These are phyloP conservation scores for Kandelia obovata DNA, from an alignment of 345 rosid species.

Conservation along the genomic window DNA sequence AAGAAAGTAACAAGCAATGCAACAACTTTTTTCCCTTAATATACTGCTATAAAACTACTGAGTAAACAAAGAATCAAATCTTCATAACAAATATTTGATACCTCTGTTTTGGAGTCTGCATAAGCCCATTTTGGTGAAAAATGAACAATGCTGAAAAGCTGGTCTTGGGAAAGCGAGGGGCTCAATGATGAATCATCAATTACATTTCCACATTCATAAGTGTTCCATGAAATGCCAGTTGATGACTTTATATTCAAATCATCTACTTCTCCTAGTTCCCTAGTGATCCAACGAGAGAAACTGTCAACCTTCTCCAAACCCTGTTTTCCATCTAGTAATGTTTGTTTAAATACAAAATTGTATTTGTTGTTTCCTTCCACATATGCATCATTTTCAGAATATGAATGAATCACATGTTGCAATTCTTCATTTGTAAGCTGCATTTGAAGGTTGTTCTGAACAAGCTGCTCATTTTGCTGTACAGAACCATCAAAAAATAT, in stretches of 20 bases:
- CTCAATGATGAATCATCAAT: conserved; percentile 47
- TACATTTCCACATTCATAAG: conserved; percentile 54
- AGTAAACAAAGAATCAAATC: background rate
- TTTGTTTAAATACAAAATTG: conserved; percentile 44
- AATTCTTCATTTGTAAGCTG: conserved; percentile 35
- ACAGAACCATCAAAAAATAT: conserved; percentile 31
- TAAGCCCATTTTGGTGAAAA: conserved; percentile 87
- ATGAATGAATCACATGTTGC: background rate
- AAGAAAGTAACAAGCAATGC: too few species aligned
- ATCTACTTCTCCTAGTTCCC: conserved; percentile 82
- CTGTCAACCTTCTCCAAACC: conserved; percentile 88
- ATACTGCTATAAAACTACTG: too few species aligned
- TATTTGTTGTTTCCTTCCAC: conserved; percentile 49
- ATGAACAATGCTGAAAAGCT: conserved; percentile 74
- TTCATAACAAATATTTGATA: conserved; percentile 25
- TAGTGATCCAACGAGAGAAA: conserved; percentile 90
- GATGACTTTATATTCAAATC: conserved; percentile 53
- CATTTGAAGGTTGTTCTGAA: conserved; percentile 19
- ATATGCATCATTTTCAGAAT: conserved; percentile 5
- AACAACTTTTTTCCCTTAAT: too few species aligned
- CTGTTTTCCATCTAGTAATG: conserved; percentile 45
- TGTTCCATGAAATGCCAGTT: conserved; percentile 61
- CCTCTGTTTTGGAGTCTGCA: conserved; percentile 60
- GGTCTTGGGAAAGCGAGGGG: conserved; percentile 83
- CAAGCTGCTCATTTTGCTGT: conserved; percentile 18